Evolutionary conservation across 2,329 filamentous ascomycete genomes (phyloP), one percentile per base, ranked within the genome.

Genomic region (Periconia digitata): DNA sequence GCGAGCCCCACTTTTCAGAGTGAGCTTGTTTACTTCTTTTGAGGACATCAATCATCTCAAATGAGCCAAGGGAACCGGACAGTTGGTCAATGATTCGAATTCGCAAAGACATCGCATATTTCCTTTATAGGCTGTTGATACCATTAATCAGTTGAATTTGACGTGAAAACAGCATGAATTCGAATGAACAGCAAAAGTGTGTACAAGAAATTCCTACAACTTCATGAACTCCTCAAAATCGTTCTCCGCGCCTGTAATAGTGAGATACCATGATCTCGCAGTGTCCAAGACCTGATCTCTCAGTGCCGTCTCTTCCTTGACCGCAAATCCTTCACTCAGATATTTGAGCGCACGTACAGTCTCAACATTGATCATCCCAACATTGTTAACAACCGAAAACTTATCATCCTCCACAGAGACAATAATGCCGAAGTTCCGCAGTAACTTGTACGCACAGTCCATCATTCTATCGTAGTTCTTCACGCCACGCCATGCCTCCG

Each of bases 331-430:
- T 29, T 62, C 61, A 2, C 49, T 46, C 16, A 62, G 47, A 47
- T 61, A 61, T 37, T 53, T 59, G 23, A 62, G 34, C 16, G 58
- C 58, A 7, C 59, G 38, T 1, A 59, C 56, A 1, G 49, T 53
- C 40, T 64, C 61, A 3, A 62, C 51, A 32, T 64, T 64, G 18
- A 62, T 47, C 32, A 64, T 35, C 6, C 59, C 59, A 2, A 44
- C 37, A n/a, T 59, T 55, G 18, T 32, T 42, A 10, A 32, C n/a
- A 3, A 61, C 40, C n/a, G 40, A 17, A 12, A 62, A 53, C 16
- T 32, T 40, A 1, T 36, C 39, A 3, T 43, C 45, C 10, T 57
- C 43, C 18, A 47, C 41, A 3, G 2, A 23, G 10, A 47, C 47
- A 7, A 58, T 20, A 17, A 62, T 55, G 16, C 61, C 61, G 40